Conservation (phyloP, 1,284 basidiomycete species). For the Golubevia pallescens region DNA sequence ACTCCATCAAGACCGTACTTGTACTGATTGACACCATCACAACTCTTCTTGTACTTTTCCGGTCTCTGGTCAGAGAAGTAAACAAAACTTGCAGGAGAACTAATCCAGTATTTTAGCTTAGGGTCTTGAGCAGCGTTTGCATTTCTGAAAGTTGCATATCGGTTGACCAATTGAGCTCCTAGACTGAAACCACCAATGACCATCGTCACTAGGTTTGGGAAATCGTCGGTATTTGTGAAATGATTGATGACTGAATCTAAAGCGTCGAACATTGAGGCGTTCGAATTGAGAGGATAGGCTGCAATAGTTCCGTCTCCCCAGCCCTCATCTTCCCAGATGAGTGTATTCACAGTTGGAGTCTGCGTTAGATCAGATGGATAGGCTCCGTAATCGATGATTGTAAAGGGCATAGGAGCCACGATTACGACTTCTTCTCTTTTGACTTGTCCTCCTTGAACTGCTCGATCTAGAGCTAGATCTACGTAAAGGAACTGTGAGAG, state of each 20-base stretch:
- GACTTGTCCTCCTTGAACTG: slow-evolving; percentile 28
- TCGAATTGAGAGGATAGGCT: slow-evolving; percentile 24
- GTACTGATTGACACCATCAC: slow-evolving; percentile 33
- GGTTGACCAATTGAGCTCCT: slow-evolving; percentile 44
- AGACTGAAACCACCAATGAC: slow-evolving; percentile 52
- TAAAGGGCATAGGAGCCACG: slow-evolving; percentile 49
- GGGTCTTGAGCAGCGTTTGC: slow-evolving; percentile 19
- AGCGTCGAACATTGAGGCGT: slow-evolving; percentile 28
- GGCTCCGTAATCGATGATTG: slow-evolving; percentile 31
- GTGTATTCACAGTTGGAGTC: slow-evolving; percentile 18
- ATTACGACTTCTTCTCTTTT: slow-evolving; percentile 40
- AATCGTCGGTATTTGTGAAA: slow-evolving; percentile 31
- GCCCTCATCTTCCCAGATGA: slow-evolving; percentile 35
- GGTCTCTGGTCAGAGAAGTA: slow-evolving; percentile 41
- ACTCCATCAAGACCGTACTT: slow-evolving; percentile 56
- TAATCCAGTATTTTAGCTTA: slow-evolving; percentile 43
- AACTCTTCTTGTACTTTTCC: neutral
- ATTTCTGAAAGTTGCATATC: slow-evolving; percentile 39
- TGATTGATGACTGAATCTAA: slow-evolving; percentile 35
- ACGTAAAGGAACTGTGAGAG: slow-evolving; percentile 49
- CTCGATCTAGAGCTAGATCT: slow-evolving; percentile 33
- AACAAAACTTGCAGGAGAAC: slow-evolving; percentile 42
- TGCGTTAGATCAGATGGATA: slow-evolving; percentile 27
- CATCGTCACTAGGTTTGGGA: slow-evolving; percentile 44
- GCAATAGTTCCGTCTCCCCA: slow-evolving; percentile 40